These are phyloP conservation scores for Acanthamoeba lenticulata DNA, from an alignment of 208 protist species.

Conservation along the genomic window DNA sequence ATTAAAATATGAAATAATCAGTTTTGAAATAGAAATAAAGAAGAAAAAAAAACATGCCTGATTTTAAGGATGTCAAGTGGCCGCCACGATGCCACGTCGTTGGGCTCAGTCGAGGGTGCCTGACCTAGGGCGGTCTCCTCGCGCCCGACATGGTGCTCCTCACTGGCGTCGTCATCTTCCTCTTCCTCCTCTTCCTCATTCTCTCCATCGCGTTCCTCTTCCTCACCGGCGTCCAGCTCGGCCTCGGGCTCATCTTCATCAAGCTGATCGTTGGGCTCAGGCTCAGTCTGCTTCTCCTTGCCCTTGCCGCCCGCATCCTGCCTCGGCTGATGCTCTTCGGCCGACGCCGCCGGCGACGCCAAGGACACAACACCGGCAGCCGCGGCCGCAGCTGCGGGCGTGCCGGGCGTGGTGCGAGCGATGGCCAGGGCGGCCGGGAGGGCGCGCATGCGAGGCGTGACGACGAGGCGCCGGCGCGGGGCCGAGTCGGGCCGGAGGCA, in stretches of 20 bases:
- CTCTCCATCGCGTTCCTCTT: not conserved
- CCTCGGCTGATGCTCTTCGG: no score
- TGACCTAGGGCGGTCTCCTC: not conserved
- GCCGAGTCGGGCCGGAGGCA: not conserved
- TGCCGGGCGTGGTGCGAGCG: no score
- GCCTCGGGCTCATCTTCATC: no score
- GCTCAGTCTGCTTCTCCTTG: no score
- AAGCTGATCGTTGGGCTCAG: no score
- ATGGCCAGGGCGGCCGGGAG: not conserved
- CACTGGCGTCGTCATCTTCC: not conserved
- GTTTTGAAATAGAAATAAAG: no score
- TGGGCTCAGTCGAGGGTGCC: no score
- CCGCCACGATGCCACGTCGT: no score
- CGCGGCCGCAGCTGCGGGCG: not conserved
- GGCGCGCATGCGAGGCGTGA: not conserved
- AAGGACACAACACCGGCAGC: no score
- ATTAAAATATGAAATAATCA: no score
- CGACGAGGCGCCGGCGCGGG: not conserved
- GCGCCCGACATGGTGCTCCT: not conserved
- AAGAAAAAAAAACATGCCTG: not conserved
- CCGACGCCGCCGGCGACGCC: not conserved
- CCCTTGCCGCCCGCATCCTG: no score
- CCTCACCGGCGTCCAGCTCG: no score
- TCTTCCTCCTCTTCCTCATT: not conserved
- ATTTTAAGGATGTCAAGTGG: not conserved